These are phyloP conservation scores for Linnemannia exigua DNA, from an alignment of 192 early-diverging fungal genomes.

Conservation along the genomic window DNA sequence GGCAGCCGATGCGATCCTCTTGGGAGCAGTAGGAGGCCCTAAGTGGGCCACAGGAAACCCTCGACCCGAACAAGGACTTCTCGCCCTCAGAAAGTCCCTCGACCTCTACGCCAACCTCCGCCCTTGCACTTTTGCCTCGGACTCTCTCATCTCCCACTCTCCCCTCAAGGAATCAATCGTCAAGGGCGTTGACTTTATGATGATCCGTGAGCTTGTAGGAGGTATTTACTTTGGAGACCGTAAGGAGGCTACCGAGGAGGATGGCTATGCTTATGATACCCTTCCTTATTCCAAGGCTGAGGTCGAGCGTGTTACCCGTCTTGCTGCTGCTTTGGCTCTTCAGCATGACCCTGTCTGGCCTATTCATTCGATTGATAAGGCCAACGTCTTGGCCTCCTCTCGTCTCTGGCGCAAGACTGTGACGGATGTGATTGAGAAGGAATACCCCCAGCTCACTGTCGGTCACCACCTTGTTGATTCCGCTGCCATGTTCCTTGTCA, in stretches of 20 bases:
- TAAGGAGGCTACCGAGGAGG: slow-evolving; percentile 83
- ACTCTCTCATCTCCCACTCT: slow-evolving; percentile 83
- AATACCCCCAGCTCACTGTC: slow-evolving; percentile 91
- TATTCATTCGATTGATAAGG: slow-evolving; percentile 99
- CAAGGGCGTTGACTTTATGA: slow-evolving; percentile 90
- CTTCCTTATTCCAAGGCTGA: slow-evolving; percentile 94
- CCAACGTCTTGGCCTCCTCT: slow-evolving; percentile 97
- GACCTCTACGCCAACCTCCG: slow-evolving; percentile 98
- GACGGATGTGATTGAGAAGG: slow-evolving; percentile 87
- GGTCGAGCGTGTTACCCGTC: slow-evolving; percentile 94
- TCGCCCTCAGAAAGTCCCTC: slow-evolving; percentile 92
- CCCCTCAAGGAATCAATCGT: slow-evolving; percentile 94
- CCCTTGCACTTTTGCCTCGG: slow-evolving; percentile 93
- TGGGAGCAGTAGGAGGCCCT: slow-evolving; percentile 99
- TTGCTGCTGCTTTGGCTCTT: slow-evolving; percentile 89
- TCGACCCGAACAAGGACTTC: slow-evolving; percentile 94
- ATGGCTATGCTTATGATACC: slow-evolving; percentile 85
- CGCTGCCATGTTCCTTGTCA: slow-evolving; percentile 97
- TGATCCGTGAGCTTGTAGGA: slow-evolving; percentile 96
- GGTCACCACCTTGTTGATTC: slow-evolving; percentile 97
- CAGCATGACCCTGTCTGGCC: slow-evolving; percentile 83
- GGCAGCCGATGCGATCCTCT: slow-evolving; percentile 89
- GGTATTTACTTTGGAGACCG: slow-evolving; percentile 98
- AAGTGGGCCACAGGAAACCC: slow-evolving; percentile 91
- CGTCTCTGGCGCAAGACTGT: slow-evolving; percentile 97